Evolutionary conservation across 352 stramenopile species (phyloP), one percentile per base, ranked within the genome.

Genomic region (Globisporangium rhizosaccharum): DNA sequence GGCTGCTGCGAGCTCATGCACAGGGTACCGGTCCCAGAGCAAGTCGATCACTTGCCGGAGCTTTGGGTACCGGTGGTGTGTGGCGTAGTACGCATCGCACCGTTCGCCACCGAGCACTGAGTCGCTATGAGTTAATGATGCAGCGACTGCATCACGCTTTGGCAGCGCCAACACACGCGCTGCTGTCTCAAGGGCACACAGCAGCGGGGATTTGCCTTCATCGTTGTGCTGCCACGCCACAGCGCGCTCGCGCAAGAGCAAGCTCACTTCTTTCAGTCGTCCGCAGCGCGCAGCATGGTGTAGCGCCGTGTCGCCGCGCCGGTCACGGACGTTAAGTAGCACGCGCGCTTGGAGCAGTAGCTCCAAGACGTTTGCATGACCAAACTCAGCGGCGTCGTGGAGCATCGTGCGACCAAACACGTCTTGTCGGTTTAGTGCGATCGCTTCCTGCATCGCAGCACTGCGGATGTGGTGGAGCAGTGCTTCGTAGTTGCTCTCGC

Each of bases 1-100:
- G 23, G 53, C 36, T 18, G 58, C 59, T 11, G 51, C 52, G 8
- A 88, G 68, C 45, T 72, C 57, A 10, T 62, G 17, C 2, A 65
- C 15, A 1, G 68, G 59, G 20, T 81, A 85, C 10, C 62, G 67
- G 57, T 88, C 76, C 79, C 79, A 88, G 1, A 88, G 53, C 17
- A 88, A 59, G 62, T 87, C 76, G 42, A 88, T 84, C 17, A 87
- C 79, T 71, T 88, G 79, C 1, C 74, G 76, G 15, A 87, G 71
- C 33, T 75, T 70, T 20, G 70, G 53, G 52, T 88, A 88, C 18
- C 59, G 68, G 1, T 68, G 60, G 30, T 74, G 68, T 4, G 57
- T 62, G 2, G 65, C 50, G 11, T 79, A 68, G 44, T 75, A 79
- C 30, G 84, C 79, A 33, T 73, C 81, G 50, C 25, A 66, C 33